Evolutionary conservation across 1,284 basidiomycete species (phyloP), one percentile per base, ranked within the genome.

Genomic region (Cutaneotrichosporon spelunceum): DNA sequence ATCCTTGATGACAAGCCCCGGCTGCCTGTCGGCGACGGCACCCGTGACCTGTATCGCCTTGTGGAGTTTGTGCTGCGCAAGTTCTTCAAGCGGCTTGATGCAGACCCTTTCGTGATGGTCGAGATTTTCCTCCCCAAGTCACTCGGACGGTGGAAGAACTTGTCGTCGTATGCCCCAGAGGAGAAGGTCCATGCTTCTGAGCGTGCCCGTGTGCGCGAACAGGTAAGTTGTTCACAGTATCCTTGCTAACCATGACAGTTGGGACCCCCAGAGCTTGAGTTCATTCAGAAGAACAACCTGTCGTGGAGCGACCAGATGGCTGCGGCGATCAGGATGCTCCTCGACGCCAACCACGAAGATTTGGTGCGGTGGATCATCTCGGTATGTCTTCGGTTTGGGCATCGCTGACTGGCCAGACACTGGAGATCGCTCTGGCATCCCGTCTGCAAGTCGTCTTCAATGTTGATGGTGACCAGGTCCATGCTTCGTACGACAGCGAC

Each of bases 81-180:
- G 73, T 96, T 95, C 82, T 96, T 97, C 85, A 96, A 94, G 75
- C 84, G 86, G 6, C 83, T 91, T 47, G 83, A 85, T 59, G 85
- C 90, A 64, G 88, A 94, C 65, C 83, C 90, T 0, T 89, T 95
- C 79, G 80, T 95, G 45, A 84, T 91, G 60, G 83, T 96, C 59
- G 91, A 96, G 82, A 88, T 88, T 3, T 89, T 93, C 82, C 92
- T 88, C 79, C 91, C 91, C 6, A 94, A 92, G 82, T 90, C 89
- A 72, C 84, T 90, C 66, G 86, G 88, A 21, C 82, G 86, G 67
- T 93, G 91, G 91, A 93, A 93, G 77, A 84, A 85, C 64, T 86
- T 85, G 69, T 92, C 90, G 10, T 89, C 87, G 65, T 89, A 87
- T 84, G 73, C 72, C 11, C 66, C 65, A 13, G 69, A 68, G 48